Conservation (phyloP, 192 early-diverging fungal species). For the Entrophospora sp. region DNA sequence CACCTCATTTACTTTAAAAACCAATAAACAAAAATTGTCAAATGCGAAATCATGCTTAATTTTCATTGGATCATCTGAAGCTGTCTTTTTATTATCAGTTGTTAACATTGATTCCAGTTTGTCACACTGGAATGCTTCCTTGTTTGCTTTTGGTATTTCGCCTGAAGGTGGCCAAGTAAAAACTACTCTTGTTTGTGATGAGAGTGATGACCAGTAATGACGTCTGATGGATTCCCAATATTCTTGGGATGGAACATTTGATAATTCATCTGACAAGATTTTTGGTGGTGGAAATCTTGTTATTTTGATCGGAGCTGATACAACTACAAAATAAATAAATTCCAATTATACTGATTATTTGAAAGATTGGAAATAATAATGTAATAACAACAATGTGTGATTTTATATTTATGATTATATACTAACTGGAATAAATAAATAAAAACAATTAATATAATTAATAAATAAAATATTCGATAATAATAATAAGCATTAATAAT, state of each 20-base stretch:
- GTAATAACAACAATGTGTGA: too few species aligned
- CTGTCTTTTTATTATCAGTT: slow-evolving; percentile 22
- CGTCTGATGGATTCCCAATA: slow-evolving; percentile 62
- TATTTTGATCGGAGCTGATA: slow-evolving; percentile 56
- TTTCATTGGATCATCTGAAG: slow-evolving; percentile 38
- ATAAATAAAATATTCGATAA: too few species aligned
- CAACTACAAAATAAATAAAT: too few species aligned
- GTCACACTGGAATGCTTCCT: slow-evolving; percentile 49
- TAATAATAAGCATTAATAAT: too few species aligned
- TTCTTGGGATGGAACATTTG: slow-evolving; percentile 34
- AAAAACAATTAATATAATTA: too few species aligned
- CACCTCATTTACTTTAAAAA: slow-evolving; percentile 57
- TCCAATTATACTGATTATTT: too few species aligned
- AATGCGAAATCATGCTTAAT: slow-evolving; percentile 58
- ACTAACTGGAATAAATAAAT: too few species aligned
- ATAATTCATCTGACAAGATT: slow-evolving; percentile 22
- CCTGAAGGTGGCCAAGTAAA: slow-evolving; percentile 65
- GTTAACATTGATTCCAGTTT: slow-evolving; percentile 45
- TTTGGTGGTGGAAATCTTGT: slow-evolving; percentile 54
- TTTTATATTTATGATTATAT: too few species aligned
- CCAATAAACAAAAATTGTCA: slow-evolving; percentile 67
- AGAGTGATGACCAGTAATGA: slow-evolving; percentile 48
- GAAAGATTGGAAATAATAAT: too few species aligned
- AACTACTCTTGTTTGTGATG: slow-evolving; percentile 46
- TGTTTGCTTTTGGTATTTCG: slow-evolving; percentile 36